Evolutionary conservation across 495 filamentous ascomycete species (phyloP).

Genomic region (Tuber melanosporum): DNA sequence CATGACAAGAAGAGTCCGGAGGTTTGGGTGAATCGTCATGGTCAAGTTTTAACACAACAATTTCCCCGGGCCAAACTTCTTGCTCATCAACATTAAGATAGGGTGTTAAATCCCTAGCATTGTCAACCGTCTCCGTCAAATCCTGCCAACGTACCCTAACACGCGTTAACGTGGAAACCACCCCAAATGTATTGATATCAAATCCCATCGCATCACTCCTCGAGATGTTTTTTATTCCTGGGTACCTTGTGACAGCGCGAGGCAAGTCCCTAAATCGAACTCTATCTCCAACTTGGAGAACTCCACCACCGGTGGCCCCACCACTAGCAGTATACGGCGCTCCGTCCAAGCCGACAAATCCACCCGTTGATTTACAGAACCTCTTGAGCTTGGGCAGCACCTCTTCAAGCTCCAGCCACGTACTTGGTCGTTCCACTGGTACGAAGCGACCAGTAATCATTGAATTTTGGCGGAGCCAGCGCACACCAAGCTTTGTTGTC

Average conservation of each 20-base stretch:
- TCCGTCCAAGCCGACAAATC: constrained; percentile 31
- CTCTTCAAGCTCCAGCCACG: constrained; percentile 26
- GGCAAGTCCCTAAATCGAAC: constrained; percentile 52
- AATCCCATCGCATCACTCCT: constrained; percentile 51
- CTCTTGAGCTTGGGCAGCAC: constrained; percentile 28
- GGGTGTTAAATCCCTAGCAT: constrained; percentile 45
- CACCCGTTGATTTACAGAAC: constrained; percentile 36
- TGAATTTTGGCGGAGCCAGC: constrained; percentile 51
- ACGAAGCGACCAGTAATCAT: constrained; percentile 40
- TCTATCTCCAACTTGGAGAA: constrained; percentile 45
- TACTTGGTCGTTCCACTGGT: constrained; percentile 21
- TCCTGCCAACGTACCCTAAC: constrained; percentile 59
- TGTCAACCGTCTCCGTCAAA: constrained; percentile 47
- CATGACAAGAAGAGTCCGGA: not conserved
- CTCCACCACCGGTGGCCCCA: constrained; percentile 26
- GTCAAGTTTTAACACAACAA: constrained; percentile 50
- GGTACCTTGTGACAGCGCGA: constrained; percentile 49
- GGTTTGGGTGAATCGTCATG: not conserved
- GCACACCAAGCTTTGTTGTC: constrained; percentile 45
- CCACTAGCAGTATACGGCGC: constrained; percentile 12
- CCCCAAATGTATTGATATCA: constrained; percentile 54
- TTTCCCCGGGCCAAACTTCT: constrained; percentile 56
- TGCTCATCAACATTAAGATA: constrained; percentile 51
- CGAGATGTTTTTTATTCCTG: constrained; percentile 46
- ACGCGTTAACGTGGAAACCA: constrained; percentile 47